Percentiles rank a stretch among this genome's conserved stretches.
Conservation (phyloP, 768 basidiomycete genomes). For the Boletus reticulatus region DNA sequence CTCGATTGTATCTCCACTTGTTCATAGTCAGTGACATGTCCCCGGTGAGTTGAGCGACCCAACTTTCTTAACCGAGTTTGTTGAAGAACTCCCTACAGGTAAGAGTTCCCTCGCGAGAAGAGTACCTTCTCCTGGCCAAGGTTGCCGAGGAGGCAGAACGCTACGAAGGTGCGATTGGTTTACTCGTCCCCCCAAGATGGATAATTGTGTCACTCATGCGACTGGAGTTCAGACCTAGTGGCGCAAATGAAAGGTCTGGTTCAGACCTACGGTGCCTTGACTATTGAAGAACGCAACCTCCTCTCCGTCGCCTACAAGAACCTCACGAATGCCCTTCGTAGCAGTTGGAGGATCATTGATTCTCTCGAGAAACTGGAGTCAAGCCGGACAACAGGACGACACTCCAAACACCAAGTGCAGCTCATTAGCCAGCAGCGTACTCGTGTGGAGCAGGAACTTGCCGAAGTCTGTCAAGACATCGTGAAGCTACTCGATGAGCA, state of each 20-base stretch:
- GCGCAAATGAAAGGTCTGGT: conserved; percentile 75
- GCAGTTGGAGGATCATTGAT: conserved; percentile 82
- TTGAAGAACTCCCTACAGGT: conserved; percentile 18
- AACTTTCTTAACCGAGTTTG: background rate
- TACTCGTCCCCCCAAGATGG: background rate
- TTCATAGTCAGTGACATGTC: conserved; percentile 21
- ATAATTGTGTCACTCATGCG: conserved; percentile 15
- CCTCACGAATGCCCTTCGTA: conserved; percentile 77
- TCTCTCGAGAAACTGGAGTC: conserved; percentile 64
- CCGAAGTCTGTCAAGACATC: conserved; percentile 77
- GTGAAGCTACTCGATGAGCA: conserved; percentile 62
- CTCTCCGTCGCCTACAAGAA: conserved; percentile 92
- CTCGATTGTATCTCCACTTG: conserved; percentile 6
- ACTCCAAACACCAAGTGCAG: conserved; percentile 44
- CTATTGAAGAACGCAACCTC: conserved; percentile 84
- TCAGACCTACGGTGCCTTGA: conserved; percentile 64
- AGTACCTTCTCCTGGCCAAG: conserved; percentile 66
- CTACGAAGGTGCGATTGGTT: conserved; percentile 62
- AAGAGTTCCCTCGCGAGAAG: conserved; percentile 35
- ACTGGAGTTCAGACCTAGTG: conserved; percentile 58
- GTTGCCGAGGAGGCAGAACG: conserved; percentile 87
- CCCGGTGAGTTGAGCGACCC: conserved; percentile 23
- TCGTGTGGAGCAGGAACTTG: conserved; percentile 75
- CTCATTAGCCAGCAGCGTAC: conserved; percentile 73
- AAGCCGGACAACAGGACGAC: conserved; percentile 29